Percentiles rank a stretch among this genome's conserved stretches.
Evolutionary conservation across 2,329 filamentous ascomycete species (phyloP).

Genomic region (Fusarium sambucinum): DNA sequence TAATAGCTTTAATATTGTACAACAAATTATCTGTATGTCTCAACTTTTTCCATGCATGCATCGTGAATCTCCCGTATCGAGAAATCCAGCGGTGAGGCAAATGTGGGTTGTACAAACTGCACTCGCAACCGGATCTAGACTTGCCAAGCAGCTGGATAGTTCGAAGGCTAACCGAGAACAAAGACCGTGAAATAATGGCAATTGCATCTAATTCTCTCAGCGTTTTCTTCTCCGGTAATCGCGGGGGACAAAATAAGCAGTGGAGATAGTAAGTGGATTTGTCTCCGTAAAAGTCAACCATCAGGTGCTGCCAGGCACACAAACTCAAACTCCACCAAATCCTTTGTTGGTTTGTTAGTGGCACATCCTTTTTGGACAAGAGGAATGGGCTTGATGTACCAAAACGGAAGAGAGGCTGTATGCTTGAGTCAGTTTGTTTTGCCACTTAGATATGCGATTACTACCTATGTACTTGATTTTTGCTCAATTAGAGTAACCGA

Average conservation of each 20-base stretch:
- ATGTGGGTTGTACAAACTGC: slow-evolving; percentile 10
- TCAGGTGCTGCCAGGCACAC: slow-evolving; percentile 21
- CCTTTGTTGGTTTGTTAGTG: slow-evolving; percentile 14
- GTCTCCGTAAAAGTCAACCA: slow-evolving; percentile 9
- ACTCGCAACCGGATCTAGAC: slow-evolving; percentile 11
- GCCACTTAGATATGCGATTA: slow-evolving; percentile 22
- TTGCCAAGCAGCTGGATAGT: slow-evolving; percentile 11
- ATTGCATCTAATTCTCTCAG: background rate
- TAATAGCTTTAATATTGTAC: slow-evolving; percentile 34
- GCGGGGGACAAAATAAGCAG: background rate
- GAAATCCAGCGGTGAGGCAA: slow-evolving; percentile 18
- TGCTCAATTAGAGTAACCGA: no score
- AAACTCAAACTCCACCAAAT: slow-evolving; percentile 27
- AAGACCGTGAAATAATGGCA: slow-evolving; percentile 16
- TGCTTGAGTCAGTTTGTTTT: slow-evolving; percentile 26
- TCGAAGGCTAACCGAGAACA: slow-evolving; percentile 10
- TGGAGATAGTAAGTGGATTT: background rate
- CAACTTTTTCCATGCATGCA: background rate
- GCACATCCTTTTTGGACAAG: slow-evolving; percentile 3
- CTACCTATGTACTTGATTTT: no score
- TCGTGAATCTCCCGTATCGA: slow-evolving; percentile 1
- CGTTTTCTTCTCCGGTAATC: background rate
- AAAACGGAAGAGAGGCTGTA: slow-evolving; percentile 10
- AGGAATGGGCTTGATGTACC: slow-evolving; percentile 9
- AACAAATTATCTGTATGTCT: slow-evolving; percentile 18